These are phyloP conservation scores for Cladorrhinum sp. DNA, from an alignment of 2,329 filamentous ascomycete genomes.

Conservation along the genomic window DNA sequence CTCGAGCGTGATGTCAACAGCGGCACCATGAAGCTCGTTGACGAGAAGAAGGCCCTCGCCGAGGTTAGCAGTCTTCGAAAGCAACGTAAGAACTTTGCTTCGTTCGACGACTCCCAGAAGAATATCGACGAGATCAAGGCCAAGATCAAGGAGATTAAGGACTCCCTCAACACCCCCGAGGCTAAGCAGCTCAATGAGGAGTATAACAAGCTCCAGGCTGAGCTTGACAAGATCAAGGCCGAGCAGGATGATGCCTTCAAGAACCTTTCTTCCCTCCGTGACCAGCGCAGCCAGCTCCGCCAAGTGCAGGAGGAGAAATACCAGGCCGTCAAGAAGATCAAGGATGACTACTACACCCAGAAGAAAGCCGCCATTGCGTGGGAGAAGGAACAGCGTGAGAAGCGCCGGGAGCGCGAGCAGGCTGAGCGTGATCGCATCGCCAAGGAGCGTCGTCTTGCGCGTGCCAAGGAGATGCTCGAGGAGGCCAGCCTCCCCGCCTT, in stretches of 20 bases:
- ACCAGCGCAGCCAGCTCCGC: slow-evolving; percentile 81
- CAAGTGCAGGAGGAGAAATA: slow-evolving; percentile 86
- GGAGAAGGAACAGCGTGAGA: slow-evolving; percentile 78
- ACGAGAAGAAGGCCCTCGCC: slow-evolving; percentile 89
- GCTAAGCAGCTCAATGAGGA: slow-evolving; percentile 81
- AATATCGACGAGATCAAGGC: slow-evolving; percentile 82
- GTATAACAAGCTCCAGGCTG: slow-evolving; percentile 80
- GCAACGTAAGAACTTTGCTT: slow-evolving; percentile 84
- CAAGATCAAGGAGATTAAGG: slow-evolving; percentile 85
- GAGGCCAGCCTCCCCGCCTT: slow-evolving; percentile 85
- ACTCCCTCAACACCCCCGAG: slow-evolving; percentile 87
- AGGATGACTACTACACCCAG: slow-evolving; percentile 81
- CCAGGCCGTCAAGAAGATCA: slow-evolving; percentile 75
- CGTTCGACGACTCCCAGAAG: slow-evolving; percentile 82
- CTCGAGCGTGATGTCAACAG: slow-evolving; percentile 84
- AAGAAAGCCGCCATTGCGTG: slow-evolving; percentile 80
- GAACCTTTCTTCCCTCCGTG: slow-evolving; percentile 76
- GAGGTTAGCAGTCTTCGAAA: slow-evolving; percentile 83
- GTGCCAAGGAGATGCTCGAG: slow-evolving; percentile 71
- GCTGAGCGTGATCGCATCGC: slow-evolving; percentile 73
- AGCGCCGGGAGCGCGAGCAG: slow-evolving; percentile 72
- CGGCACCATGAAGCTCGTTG: slow-evolving; percentile 90
- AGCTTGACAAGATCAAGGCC: slow-evolving; percentile 85
- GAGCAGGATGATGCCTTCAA: slow-evolving; percentile 91
- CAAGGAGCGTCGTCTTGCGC: slow-evolving; percentile 71